Evolutionary conservation across 2,329 filamentous ascomycete species (phyloP).

Genomic region (Aotearoamyces nothofagi): DNA sequence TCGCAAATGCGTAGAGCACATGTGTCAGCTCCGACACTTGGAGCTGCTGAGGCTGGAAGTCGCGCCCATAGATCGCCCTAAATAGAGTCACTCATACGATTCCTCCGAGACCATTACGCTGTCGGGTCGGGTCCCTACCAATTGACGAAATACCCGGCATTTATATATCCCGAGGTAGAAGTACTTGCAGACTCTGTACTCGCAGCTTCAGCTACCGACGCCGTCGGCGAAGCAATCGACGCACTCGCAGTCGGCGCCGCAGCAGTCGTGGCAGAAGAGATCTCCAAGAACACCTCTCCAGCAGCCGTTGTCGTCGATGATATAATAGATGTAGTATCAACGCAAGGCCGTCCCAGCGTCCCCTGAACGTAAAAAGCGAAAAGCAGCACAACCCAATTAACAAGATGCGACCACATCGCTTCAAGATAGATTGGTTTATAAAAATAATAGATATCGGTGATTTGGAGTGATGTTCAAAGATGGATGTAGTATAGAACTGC

Average conservation of each 20-base stretch:
- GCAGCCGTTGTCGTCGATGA: no score
- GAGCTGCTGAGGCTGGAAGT: constrained; percentile 57
- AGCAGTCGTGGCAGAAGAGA: no score
- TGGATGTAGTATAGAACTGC: no score
- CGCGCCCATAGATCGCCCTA: constrained; percentile 59
- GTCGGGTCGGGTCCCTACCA: constrained; percentile 2
- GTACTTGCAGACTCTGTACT: background rate
- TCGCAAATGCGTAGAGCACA: constrained; percentile 70
- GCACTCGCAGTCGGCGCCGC: background rate
- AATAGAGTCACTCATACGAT: background rate
- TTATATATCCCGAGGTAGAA: constrained; percentile 4
- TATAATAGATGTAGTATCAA: no score
- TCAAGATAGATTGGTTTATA: no score
- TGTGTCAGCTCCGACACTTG: constrained; percentile 59
- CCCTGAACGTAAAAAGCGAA: background rate
- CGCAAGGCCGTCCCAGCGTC: no score
- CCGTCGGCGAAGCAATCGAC: no score
- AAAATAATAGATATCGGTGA: no score
- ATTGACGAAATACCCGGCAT: constrained; percentile 8
- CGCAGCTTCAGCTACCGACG: background rate
- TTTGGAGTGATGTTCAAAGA: no score
- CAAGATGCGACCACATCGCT: background rate
- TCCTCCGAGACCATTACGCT: background rate
- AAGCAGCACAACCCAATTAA: background rate
- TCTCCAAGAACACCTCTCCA: no score